Percentiles rank a stretch among this genome's conserved stretches.
Evolutionary conservation across 2,329 filamentous ascomycete species (phyloP).

Genomic region (Fusarium brachygibbosum): DNA sequence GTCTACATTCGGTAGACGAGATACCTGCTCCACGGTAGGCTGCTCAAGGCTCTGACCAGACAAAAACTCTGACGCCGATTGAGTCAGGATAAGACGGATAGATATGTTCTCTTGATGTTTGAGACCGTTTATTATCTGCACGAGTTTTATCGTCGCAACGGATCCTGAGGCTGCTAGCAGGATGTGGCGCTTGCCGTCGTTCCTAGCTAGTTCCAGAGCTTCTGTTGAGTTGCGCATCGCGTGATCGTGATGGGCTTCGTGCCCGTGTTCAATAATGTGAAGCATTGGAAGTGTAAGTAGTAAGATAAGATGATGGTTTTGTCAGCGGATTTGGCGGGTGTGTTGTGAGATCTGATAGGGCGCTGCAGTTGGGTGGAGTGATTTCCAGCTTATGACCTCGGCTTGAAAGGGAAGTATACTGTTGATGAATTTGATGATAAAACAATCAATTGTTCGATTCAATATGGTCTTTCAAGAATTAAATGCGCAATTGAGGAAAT

Average conservation of each 20-base stretch:
- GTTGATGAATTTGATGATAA: rapidly evolving
- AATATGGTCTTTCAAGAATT: not conserved
- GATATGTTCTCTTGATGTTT: conserved; percentile 69
- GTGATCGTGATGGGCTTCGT: conserved; percentile 44
- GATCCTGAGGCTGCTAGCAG: conserved; percentile 63
- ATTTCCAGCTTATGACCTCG: not conserved
- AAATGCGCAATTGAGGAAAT: not conserved
- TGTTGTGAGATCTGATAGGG: conserved; percentile 21
- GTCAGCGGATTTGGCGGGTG: conserved; percentile 11
- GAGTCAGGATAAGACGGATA: conserved; percentile 87
- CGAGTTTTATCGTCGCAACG: conserved; percentile 90
- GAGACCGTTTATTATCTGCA: conserved; percentile 73
- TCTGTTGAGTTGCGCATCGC: conserved; percentile 49
- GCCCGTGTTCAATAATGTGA: conserved; percentile 41
- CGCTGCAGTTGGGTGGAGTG: conserved; percentile 17
- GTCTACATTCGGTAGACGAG: conserved; percentile 77
- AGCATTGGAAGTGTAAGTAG: conserved; percentile 35
- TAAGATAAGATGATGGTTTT: conserved; percentile 7
- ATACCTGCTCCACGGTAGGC: conserved; percentile 73
- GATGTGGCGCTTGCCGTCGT: conserved; percentile 59
- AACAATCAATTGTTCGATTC: not conserved
- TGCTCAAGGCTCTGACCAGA: conserved; percentile 82
- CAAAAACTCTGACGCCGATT: conserved; percentile 81
- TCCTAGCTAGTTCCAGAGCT: conserved; percentile 51
- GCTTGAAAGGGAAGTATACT: not conserved